Conservation (phyloP, 805 yeast species). For the Candida stauntonica region DNA sequence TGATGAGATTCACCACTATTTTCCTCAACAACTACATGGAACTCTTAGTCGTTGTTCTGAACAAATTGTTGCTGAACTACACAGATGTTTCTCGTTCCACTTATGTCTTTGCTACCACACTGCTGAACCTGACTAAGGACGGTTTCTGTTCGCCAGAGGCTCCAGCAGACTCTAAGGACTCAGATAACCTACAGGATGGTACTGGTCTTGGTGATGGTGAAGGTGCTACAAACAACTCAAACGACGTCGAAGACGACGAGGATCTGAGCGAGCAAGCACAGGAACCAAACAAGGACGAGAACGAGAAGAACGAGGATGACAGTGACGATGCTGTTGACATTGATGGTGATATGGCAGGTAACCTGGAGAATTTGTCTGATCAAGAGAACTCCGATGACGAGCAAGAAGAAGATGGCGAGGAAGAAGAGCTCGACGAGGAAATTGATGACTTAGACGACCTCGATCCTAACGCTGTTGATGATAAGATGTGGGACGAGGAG, state of each 20-base stretch:
- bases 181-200: conserved; percentile 73
- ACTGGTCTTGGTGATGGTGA: conserved; percentile 92
- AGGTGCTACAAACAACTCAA: conserved; percentile 76
- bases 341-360: conserved; percentile 98
- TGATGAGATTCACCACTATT: conserved; percentile 57
- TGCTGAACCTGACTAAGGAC: conserved; percentile 59
- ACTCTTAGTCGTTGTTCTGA: conserved; percentile 41
- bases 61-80: conserved; percentile 46
- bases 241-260: conserved; percentile 88
- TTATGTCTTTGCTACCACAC: conserved; percentile 48
- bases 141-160: conserved; percentile 95
- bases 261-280: conserved; percentile 72
- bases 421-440: conserved; percentile 81
- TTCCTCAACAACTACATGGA: conserved; percentile 54
- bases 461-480: conserved; percentile 94
- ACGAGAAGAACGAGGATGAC: conserved; percentile 58
- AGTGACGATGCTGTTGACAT: conserved; percentile 89
- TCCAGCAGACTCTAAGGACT: conserved; percentile 54
- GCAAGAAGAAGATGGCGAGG: conserved; percentile 50
- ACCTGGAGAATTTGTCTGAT: conserved; percentile 64
- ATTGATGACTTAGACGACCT: conserved; percentile 83
- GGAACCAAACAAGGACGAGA: conserved; percentile 67
- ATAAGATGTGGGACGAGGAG: conserved; percentile 97
- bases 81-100: conserved; percentile 55
- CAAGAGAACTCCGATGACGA: conserved; percentile 50